A percentile compares a stretch with the other conserved stretches of the same genome.
phyloP scores from a whole-genome alignment of 805 yeast genomes.

The Teunomyces gatunensis region DNA sequence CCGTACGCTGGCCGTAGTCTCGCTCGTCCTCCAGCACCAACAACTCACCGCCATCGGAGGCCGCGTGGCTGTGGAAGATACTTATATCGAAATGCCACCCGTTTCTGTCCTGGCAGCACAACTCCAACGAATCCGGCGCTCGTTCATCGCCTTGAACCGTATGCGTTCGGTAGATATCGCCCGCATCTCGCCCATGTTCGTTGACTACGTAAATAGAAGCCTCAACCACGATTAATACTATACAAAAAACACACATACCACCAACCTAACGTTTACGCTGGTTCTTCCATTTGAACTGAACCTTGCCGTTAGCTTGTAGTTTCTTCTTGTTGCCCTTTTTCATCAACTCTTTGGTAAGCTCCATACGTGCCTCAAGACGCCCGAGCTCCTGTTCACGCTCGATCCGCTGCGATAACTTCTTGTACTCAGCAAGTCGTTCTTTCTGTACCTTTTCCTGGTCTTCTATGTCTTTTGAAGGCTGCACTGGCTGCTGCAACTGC shows the following conservation, averaged over 20 bases:
- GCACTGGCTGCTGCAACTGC: constrained; percentile 49
- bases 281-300: constrained; percentile 80
- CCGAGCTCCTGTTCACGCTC: constrained; percentile 68
- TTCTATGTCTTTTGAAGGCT: constrained; percentile 30
- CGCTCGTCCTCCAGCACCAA: constrained; percentile 61
- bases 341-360: constrained; percentile 81
- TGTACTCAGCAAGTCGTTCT: constrained; percentile 60
- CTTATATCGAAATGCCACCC: constrained; percentile 61
- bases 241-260: not conserved
- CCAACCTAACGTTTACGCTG: constrained; percentile 53
- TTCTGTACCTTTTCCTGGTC: constrained; percentile 37
- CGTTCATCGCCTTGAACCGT: constrained; percentile 77
- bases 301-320: constrained; percentile 62
- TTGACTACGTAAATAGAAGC: constrained; percentile 71
- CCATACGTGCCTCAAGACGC: constrained; percentile 69
- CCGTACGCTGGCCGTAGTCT: constrained; percentile 63
- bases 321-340: constrained; percentile 86
- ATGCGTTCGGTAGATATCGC: constrained; percentile 70
- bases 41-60: constrained; percentile 51
- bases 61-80: constrained; percentile 44
- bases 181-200: constrained; percentile 69
- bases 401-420: constrained; percentile 59
- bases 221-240: constrained; percentile 34
- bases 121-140: constrained; percentile 78
- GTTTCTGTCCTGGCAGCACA: constrained; percentile 65